Conservation (phyloP, 371 early-diverging fungal species). For the Apophysomyces elegans region DNA sequence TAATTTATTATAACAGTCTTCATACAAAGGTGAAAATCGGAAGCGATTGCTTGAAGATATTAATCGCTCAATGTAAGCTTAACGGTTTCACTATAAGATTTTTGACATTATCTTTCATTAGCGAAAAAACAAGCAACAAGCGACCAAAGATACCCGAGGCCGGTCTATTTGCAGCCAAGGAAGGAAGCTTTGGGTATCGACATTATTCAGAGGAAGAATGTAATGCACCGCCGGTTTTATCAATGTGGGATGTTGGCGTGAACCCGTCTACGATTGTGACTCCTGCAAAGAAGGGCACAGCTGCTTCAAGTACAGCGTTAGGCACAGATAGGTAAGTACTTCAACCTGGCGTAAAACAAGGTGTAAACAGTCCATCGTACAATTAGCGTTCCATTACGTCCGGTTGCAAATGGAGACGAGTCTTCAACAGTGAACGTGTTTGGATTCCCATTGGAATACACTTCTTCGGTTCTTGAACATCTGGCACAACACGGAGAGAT, state of each 20-base stretch:
- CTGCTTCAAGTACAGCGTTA: neutral
- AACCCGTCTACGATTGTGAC: conserved; percentile 16
- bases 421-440: conserved; percentile 35
- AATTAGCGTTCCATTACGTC: neutral
- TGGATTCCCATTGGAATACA: conserved; percentile 36
- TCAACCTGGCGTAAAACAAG: neutral
- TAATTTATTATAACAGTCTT: neutral
- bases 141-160: conserved; percentile 13
- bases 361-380: no score
- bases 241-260: conserved; percentile 36
- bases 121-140: conserved; percentile 14
- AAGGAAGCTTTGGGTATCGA: conserved; percentile 23
- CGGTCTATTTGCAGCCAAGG: conserved; percentile 22
- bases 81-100: neutral
- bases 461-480: conserved; percentile 26
- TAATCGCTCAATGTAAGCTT: conserved; percentile 5
- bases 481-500: conserved; percentile 38
- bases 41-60: neutral
- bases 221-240: conserved; percentile 28
- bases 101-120: conserved; percentile 9
- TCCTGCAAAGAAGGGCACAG: neutral
- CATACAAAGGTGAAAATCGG: neutral
- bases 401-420: neutral
- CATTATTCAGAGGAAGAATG: conserved; percentile 20
- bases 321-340: neutral